Conservation (phyloP, 1,284 basidiomycete genomes). For the Lignosus rhinocerotis region DNA sequence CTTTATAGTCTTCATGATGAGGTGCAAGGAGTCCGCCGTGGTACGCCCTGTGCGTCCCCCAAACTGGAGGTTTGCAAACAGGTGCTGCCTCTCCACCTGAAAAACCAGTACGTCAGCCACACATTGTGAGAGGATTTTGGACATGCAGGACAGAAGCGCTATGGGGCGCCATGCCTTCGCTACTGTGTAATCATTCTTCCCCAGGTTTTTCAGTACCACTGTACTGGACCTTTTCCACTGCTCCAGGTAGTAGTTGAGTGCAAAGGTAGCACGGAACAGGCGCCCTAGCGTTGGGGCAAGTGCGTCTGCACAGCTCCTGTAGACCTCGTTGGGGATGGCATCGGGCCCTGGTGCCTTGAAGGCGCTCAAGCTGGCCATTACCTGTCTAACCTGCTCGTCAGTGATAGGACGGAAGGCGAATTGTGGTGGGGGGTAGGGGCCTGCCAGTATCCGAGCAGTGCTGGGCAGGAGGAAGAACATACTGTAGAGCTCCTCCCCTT, state of each 20-base stretch:
- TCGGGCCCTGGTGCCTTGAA: conserved; percentile 40
- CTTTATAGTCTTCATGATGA: conserved; percentile 23
- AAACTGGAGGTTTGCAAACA: conserved; percentile 34
- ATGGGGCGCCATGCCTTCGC: conserved; percentile 43
- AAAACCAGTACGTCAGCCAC: conserved; percentile 27
- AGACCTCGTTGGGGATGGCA: conserved; percentile 37
- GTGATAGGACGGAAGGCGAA: conserved; percentile 26
- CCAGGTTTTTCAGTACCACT: conserved; percentile 33
- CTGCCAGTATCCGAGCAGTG: background rate
- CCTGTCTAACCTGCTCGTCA: conserved; percentile 19
- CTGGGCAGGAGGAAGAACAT: too few relatives aligned
- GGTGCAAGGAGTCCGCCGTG: conserved; percentile 40
- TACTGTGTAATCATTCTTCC: conserved; percentile 34
- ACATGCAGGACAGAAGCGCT: conserved; percentile 37
- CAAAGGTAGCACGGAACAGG: conserved; percentile 34
- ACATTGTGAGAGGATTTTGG: conserved; percentile 35
- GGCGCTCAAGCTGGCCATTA: conserved; percentile 18
- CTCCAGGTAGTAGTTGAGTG: conserved; percentile 30
- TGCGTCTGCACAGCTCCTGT: conserved; percentile 28
- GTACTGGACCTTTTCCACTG: conserved; percentile 32
- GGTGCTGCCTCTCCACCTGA: conserved; percentile 23
- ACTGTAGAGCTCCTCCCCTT: too few relatives aligned
- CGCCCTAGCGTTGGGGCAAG: conserved; percentile 30
- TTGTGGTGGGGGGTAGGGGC: conserved; percentile 27
- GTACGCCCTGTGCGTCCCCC: conserved; percentile 37